phyloP scores from a whole-genome alignment of 306 rosid species.

The Sicyos baderoa region DNA sequence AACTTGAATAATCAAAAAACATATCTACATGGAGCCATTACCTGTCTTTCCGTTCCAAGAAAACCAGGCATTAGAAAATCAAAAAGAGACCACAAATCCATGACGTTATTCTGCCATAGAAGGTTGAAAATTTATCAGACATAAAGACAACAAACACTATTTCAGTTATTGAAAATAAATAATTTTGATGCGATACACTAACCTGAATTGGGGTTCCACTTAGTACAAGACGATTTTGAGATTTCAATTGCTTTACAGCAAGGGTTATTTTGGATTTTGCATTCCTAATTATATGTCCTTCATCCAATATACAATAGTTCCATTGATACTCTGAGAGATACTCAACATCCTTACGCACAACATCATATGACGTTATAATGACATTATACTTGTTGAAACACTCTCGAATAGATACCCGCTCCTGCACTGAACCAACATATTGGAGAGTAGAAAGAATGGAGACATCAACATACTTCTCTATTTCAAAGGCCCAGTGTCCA shows the following conservation, averaged over 20 bases:
- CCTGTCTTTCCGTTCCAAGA: constrained; percentile 99
- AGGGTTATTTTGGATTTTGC: constrained; percentile 86
- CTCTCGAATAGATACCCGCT: constrained; percentile 55
- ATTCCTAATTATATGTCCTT: constrained; percentile 92
- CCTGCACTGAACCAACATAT: constrained; percentile 85
- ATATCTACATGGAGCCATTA: constrained; percentile 22
- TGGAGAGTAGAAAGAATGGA: constrained; percentile 79
- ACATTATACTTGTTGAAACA: constrained; percentile 66
- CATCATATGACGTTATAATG: constrained; percentile 86
- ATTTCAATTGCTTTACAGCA: constrained; percentile 86
- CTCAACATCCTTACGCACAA: constrained; percentile 85
- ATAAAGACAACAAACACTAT: background rate
- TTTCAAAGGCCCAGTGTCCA: constrained; percentile 98
- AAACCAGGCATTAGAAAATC: constrained; percentile 98
- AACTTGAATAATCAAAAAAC: background rate
- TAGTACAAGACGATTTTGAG: constrained; percentile 84
- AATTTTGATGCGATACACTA: constrained; percentile 23
- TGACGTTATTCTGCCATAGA: constrained; percentile 78
- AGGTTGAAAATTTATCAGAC: constrained; percentile 23
- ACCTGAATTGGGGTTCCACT: constrained; percentile 99
- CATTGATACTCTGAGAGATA: constrained; percentile 57
- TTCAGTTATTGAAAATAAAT: background rate
- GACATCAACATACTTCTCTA: constrained; percentile 77
- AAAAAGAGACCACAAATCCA: constrained; percentile 99
- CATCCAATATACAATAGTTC: constrained; percentile 92